phyloP scores from a whole-genome alignment of 768 basidiomycete species.

The Pleurotus eryngii region DNA sequence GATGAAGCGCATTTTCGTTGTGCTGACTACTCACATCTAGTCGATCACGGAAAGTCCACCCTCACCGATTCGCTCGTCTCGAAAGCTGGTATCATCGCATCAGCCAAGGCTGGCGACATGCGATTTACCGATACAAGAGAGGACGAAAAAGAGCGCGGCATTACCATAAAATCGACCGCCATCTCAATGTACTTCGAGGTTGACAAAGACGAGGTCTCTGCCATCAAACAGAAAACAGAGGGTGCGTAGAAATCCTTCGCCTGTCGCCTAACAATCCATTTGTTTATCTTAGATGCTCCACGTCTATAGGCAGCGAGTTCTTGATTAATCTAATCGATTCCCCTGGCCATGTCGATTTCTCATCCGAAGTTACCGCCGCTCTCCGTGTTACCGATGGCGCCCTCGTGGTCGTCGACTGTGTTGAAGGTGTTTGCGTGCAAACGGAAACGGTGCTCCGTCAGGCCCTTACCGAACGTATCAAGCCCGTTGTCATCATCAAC shows the following conservation, averaged over 20 bases:
- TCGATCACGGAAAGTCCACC: slow-evolving; percentile 99
- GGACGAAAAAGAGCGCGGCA: slow-evolving; percentile 99
- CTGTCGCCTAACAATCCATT: neutral
- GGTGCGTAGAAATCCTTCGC: slow-evolving; percentile 43
- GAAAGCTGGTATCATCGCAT: slow-evolving; percentile 98
- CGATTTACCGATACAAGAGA: slow-evolving; percentile 97
- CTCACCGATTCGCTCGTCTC: slow-evolving; percentile 98
- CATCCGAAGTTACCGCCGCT: slow-evolving; percentile 98
- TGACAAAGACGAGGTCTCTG: slow-evolving; percentile 77
- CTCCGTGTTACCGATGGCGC: slow-evolving; percentile 99
- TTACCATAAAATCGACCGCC: slow-evolving; percentile 99
- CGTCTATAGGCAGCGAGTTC: slow-evolving; percentile 77
- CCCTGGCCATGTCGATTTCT: slow-evolving; percentile 99
- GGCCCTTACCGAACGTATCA: slow-evolving; percentile 96
- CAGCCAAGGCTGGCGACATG: slow-evolving; percentile 91
- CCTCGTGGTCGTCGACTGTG: slow-evolving; percentile 98
- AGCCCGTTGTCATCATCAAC: slow-evolving; percentile 99
- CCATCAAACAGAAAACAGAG: slow-evolving; percentile 92
- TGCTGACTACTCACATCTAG: slow-evolving; percentile 33
- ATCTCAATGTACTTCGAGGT: slow-evolving; percentile 99
- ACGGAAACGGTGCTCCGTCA: slow-evolving; percentile 99
- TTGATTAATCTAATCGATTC: slow-evolving; percentile 99
- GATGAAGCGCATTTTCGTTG: too few relatives aligned
- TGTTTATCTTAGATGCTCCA: neutral
- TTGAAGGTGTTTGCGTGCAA: slow-evolving; percentile 99